Base-by-base conservation (phyloP, 2,329 filamentous ascomycete species). In the Pseudogymnoascus sp. region DNA sequence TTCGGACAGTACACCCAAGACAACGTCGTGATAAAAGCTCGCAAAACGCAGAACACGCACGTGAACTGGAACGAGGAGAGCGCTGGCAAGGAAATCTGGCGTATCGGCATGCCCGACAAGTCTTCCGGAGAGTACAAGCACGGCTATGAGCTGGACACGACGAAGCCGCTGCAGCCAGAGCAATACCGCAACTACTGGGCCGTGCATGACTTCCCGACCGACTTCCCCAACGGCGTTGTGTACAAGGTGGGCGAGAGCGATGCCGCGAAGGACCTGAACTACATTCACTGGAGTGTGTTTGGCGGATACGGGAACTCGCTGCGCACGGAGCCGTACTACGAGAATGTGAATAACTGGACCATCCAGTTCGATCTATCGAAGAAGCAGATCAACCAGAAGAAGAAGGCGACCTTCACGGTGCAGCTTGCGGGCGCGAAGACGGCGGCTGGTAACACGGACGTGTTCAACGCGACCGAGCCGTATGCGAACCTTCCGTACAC, bases 221-320 rank as follows among this genome's bases (percentile, higher is more conserved):
- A 88, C 53, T 88, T 86, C 67, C 84, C 85, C 0, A 67, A 80
- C 0, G 84, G 85, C 3, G 78, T 88, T 0, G 77, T 75, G 22
- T 89, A 82, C 73, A 78, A 79, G 12, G 79, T 88, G 1, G 84
- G 84, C 8, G 72, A 79, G 69, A 81, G 79, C 65, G 72, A 82
- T 26, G 76, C 75, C 16, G 73, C 73, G 0, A 71, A 74, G 10
- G 82, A 85, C 67, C 76, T 86, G 65, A 88, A 88, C 72, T 87
- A 87, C 62, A 81, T 87, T 3, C 86, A 88, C 70, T 88, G 85
- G 86, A 82, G 80, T 63, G 83, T 85, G 7, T 87, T 85, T 67
- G 84, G 84, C 1, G 81, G 82, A 5, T 75, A 81, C 28, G 82
- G 76, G 1, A 81, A 85, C 71, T 78, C 72, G 12, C 61, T 76